Percentiles rank a stretch among this genome's conserved stretches.
These are phyloP conservation scores for Microbotryum silenes-acaulis DNA, from an alignment of 1,284 basidiomycete species.

Conservation along the genomic window DNA sequence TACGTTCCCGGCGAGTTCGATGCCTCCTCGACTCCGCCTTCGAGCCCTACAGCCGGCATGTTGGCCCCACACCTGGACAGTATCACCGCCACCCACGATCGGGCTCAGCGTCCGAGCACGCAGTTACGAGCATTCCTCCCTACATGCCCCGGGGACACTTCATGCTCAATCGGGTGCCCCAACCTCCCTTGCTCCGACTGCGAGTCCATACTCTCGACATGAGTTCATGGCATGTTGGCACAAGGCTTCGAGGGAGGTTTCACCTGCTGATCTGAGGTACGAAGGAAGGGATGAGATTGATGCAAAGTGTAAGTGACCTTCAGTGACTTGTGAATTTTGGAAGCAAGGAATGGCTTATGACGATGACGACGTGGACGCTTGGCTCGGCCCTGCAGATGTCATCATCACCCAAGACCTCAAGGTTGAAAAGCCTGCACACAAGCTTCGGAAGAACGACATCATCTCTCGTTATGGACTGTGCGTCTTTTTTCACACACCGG, in stretches of 20 bases:
- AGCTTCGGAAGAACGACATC: slow-evolving; percentile 40
- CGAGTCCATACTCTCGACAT: slow-evolving; percentile 11
- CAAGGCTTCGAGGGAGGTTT: slow-evolving; percentile 11
- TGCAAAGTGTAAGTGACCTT: slow-evolving; percentile 5
- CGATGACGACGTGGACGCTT: neutral
- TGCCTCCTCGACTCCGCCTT: too few relatives aligned
- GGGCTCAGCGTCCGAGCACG: too few relatives aligned
- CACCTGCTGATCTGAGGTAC: slow-evolving; percentile 11
- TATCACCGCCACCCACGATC: too few relatives aligned
- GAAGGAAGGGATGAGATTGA: slow-evolving; percentile 12
- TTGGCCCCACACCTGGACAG: too few relatives aligned
- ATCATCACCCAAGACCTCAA: slow-evolving; percentile 64
- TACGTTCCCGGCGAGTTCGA: too few relatives aligned
- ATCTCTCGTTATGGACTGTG: slow-evolving; percentile 15
- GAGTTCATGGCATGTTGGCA: slow-evolving; percentile 23
- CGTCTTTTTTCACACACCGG: neutral
- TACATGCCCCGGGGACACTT: too few relatives aligned
- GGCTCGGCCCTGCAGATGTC: slow-evolving; percentile 35
- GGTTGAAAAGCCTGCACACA: slow-evolving; percentile 49
- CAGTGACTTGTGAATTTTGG: neutral
- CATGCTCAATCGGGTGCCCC: too few relatives aligned
- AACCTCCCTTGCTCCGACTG: too few relatives aligned
- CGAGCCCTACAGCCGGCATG: too few relatives aligned
- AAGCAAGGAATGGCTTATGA: slow-evolving; percentile 34
- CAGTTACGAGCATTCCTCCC: too few relatives aligned